Evolutionary conservation across 192 early-diverging fungal genomes (phyloP), one percentile per base, ranked within the genome.

Genomic region (Coemansia sp.): DNA sequence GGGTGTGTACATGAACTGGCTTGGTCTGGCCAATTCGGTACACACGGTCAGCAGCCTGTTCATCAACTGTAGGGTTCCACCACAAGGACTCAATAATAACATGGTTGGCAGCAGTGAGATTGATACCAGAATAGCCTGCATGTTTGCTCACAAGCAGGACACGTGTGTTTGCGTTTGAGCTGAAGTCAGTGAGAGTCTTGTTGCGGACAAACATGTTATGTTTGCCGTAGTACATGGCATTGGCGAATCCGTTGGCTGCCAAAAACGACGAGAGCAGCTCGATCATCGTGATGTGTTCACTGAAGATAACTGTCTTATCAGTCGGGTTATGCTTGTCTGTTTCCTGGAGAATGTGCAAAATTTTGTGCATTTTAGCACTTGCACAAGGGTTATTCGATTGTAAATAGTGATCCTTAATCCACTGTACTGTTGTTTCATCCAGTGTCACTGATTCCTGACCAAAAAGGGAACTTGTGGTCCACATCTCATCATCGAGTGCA

Each of bases 1-100:
- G 90, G 12, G 94, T 84, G 74, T 96, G 95, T 1, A 98, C 92
- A 60, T 94, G 94, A 2, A 98, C 96, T 10, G 82, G 73, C 48
- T 95, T 96, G 57, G 89, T 98, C 66, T 98, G 96, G 0, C 95
- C 93, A 64, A 94, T 97, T 53, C 96, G 88, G 77, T 96, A 92
- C 14, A 93, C 92, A 38, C 96, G 85, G 11, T 93, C 93, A 83
- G 94, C 92, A 9, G 94, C 94, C 74, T 94, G 93, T 37, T 89
- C 60, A 67, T 98, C 93, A 69, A 92, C 92, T 60, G 95, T 91
- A 3, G 94, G 96, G 64, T 95, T 96, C 88, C 88, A 88, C 93
- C 93, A 94, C 42, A 90, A 71, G 59, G 91, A 89, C 70, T 91
- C 81, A 26, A 94, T 60, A 28, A 94, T 87, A 5, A 94, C 87